Conservation (phyloP, 352 stramenopile species). For the Elongisporangium prolatum region DNA sequence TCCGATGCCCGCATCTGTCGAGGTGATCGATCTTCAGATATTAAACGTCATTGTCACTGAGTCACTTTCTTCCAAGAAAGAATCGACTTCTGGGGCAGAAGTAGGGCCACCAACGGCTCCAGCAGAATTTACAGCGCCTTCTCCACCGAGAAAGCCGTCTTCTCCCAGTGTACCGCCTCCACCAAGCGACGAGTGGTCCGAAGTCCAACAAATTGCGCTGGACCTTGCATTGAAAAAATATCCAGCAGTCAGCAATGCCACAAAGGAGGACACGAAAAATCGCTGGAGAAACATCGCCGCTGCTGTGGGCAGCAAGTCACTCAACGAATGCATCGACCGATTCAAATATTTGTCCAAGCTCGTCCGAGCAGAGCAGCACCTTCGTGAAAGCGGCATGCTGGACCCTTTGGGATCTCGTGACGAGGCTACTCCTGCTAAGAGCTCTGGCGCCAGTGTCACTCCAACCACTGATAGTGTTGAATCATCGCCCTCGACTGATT, state of each 20-base stretch:
- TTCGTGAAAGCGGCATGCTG: background rate
- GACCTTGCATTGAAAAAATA: conserved; percentile 70
- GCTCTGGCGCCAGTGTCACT: background rate
- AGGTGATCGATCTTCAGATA: conserved; percentile 7
- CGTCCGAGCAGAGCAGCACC: conserved; percentile 24
- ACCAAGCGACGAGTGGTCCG: conserved; percentile 40
- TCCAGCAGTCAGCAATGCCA: conserved; percentile 15
- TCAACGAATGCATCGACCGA: conserved; percentile 83
- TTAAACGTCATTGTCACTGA: conserved; percentile 1
- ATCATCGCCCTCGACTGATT: background rate
- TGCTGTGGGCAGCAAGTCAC: conserved; percentile 53
- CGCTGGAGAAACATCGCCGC: conserved; percentile 63
- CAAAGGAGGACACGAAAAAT: conserved; percentile 61
- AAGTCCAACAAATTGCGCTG: conserved; percentile 55
- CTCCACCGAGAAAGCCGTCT: background rate
- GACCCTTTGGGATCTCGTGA: conserved; percentile 4
- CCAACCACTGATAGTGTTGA: conserved; percentile 10
- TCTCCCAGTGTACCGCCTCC: background rate
- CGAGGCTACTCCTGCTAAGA: conserved; percentile 1
- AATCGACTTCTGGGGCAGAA: background rate
- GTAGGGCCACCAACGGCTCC: background rate
- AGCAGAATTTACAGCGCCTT: background rate
- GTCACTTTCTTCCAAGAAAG: conserved; percentile 1
- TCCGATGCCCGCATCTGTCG: background rate
- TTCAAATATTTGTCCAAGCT: conserved; percentile 63